Percentiles rank a stretch among this genome's conserved stretches.
Conservation (phyloP, 495 filamentous ascomycete species). For the Friedmanniomyces simplex region DNA sequence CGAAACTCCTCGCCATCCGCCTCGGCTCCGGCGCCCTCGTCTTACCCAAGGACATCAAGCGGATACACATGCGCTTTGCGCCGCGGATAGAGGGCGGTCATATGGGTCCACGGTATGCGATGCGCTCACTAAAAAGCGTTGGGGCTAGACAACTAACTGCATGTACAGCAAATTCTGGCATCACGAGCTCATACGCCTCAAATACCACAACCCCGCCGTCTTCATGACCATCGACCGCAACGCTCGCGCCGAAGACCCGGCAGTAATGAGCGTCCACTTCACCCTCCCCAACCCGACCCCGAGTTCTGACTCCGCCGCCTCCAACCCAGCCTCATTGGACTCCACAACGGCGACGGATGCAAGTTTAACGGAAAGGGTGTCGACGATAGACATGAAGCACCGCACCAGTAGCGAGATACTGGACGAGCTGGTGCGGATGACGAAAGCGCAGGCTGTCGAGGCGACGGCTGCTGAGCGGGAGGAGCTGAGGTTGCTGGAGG, state of each 20-base stretch:
- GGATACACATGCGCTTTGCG: conserved; percentile 76
- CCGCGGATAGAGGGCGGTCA: conserved; percentile 55
- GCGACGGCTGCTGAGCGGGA: conserved; percentile 47
- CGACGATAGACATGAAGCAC: conserved; percentile 55
- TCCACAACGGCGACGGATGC: conserved; percentile 28
- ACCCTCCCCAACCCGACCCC: conserved; percentile 19
- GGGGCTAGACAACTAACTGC: too few relatives aligned
- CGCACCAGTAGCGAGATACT: conserved; percentile 55
- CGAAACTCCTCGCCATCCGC: conserved; percentile 61
- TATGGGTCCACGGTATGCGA: conserved; percentile 62
- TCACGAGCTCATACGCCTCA: conserved; percentile 67
- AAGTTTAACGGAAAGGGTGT: conserved; percentile 30
- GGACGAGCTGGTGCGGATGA: conserved; percentile 53
- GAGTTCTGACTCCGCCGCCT: conserved; percentile 26
- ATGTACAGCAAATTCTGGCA: conserved; percentile 72
- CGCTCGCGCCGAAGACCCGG: conserved; percentile 43
- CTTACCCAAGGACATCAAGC: conserved; percentile 67
- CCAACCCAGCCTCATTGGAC: conserved; percentile 22
- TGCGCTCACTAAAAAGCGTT: too few relatives aligned
- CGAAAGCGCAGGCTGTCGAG: conserved; percentile 53
- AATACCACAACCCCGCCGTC: conserved; percentile 85
- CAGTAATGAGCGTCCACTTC: conserved; percentile 69
- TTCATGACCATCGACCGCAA: conserved; percentile 71
- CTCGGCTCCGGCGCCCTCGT: conserved; percentile 72
- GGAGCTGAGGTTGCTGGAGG: conserved; percentile 49